Evolutionary conservation across 176 grass and related monocot species (phyloP).

Genomic region (Tillandsia leiboldiana): DNA sequence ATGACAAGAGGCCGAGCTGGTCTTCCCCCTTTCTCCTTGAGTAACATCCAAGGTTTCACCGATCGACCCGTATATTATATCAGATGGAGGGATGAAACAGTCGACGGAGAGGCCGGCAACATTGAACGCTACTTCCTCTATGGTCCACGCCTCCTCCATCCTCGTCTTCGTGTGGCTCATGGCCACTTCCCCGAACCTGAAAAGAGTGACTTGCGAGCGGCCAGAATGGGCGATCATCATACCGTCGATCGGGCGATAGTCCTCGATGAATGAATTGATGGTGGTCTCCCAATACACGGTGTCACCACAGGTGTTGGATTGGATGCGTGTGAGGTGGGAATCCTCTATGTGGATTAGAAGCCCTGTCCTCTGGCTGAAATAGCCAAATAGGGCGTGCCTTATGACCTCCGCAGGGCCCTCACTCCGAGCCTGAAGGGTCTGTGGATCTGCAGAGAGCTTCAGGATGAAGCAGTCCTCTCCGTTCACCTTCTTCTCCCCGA

Average conservation of each 20-base stretch:
- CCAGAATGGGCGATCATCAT: constrained; percentile 1
- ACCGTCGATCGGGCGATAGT: constrained; percentile 32
- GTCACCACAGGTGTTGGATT: constrained; percentile 40
- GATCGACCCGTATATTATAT: neutral
- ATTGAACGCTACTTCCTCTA: neutral
- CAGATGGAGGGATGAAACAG: constrained; percentile 1
- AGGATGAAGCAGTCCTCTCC: constrained; percentile 74
- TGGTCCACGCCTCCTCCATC: constrained; percentile 2
- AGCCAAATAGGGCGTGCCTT: constrained; percentile 57
- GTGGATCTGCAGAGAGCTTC: constrained; percentile 42
- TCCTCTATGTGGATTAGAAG: constrained; percentile 69
- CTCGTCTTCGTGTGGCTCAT: neutral
- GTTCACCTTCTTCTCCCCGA: constrained; percentile 60
- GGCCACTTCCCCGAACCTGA: neutral
- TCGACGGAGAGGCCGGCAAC: neutral
- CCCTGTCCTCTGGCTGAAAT: constrained; percentile 69
- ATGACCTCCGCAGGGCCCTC: constrained; percentile 53
- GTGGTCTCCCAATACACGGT: constrained; percentile 62
- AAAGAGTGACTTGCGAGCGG: neutral
- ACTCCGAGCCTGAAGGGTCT: constrained; percentile 40
- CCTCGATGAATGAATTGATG: constrained; percentile 51
- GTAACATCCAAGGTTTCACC: neutral
- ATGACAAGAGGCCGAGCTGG: neutral
- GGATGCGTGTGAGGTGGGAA: constrained; percentile 59
- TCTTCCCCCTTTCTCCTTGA: constrained; percentile 1